These are phyloP conservation scores for Pleurotus cornucopiae DNA, from an alignment of 768 basidiomycete species.

Conservation along the genomic window DNA sequence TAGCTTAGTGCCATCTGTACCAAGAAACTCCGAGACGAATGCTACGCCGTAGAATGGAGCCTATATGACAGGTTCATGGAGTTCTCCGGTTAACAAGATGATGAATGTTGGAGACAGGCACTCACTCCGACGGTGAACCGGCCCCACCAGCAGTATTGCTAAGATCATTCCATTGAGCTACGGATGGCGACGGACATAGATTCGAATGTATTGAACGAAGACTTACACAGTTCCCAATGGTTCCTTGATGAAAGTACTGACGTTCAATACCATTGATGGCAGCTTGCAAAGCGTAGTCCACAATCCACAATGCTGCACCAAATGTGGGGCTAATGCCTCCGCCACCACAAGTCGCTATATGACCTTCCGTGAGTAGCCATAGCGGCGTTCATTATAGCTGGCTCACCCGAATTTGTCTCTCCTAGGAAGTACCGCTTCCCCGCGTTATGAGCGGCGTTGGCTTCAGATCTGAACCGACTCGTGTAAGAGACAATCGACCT, in stretches of 20 bases:
- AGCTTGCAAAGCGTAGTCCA: slow-evolving; percentile 35
- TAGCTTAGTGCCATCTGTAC: slow-evolving; percentile 25
- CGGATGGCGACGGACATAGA: background rate
- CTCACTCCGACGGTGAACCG: slow-evolving; percentile 20
- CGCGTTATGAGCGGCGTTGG: slow-evolving; percentile 23
- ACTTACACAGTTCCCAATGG: slow-evolving; percentile 33
- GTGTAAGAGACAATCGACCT: slow-evolving; percentile 33
- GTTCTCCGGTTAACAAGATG: background rate
- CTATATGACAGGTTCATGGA: background rate
- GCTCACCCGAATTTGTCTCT: slow-evolving; percentile 35
- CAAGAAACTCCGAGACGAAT: slow-evolving; percentile 33
- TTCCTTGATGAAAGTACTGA: slow-evolving; percentile 38
- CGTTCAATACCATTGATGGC: slow-evolving; percentile 30
- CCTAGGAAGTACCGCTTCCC: slow-evolving; percentile 32
- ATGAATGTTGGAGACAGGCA: background rate
- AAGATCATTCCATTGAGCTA: background rate
- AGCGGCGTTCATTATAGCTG: background rate
- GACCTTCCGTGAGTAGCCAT: background rate
- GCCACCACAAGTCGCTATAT: slow-evolving; percentile 33
- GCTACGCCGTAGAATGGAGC: slow-evolving; percentile 33
- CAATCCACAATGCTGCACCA: slow-evolving; percentile 35
- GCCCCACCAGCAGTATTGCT: slow-evolving; percentile 40
- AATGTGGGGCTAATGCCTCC: slow-evolving; percentile 37
- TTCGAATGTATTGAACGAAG: background rate
- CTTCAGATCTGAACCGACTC: slow-evolving; percentile 25